These are phyloP conservation scores for Corylus heterophylla DNA, from an alignment of 306 rosid species.

Conservation along the genomic window DNA sequence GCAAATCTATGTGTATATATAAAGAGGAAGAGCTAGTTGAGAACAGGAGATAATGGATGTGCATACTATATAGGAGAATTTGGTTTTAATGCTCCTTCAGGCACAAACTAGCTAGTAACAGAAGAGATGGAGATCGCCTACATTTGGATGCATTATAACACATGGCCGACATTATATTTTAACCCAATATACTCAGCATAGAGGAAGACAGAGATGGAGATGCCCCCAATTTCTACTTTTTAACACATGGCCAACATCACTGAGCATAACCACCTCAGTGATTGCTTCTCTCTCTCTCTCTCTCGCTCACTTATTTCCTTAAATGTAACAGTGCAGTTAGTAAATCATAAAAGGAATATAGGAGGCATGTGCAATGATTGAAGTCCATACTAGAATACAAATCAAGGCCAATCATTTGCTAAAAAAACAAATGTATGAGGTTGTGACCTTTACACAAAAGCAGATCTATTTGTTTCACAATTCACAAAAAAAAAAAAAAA, in stretches of 20 bases:
- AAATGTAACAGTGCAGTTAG: slow-evolving; percentile 35
- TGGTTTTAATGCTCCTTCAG: slow-evolving; percentile 19
- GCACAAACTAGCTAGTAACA: background rate
- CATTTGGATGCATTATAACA: slow-evolving; percentile 34
- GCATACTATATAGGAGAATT: background rate
- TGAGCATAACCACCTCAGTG: slow-evolving; percentile 31
- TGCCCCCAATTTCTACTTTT: slow-evolving; percentile 23
- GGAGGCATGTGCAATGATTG: slow-evolving; percentile 90
- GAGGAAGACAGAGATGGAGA: slow-evolving; percentile 39
- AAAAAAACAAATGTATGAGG: slow-evolving; percentile 51
- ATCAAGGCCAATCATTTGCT: slow-evolving; percentile 52
- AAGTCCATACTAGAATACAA: slow-evolving; percentile 38
- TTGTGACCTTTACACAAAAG: slow-evolving; percentile 29
- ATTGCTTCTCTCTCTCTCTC: slow-evolving; percentile 7
- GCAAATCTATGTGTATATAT: background rate
- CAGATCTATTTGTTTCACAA: slow-evolving; percentile 16
- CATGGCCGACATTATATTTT: slow-evolving; percentile 36
- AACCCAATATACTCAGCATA: slow-evolving; percentile 25
- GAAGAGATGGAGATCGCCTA: slow-evolving; percentile 28
- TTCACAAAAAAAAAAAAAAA: no score
- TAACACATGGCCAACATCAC: slow-evolving; percentile 58
- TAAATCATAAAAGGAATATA: slow-evolving; percentile 56
- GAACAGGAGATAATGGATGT: slow-evolving; percentile 3
- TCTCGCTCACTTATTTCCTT: slow-evolving; percentile 2
- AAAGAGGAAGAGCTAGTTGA: slow-evolving; percentile 17